A percentile compares a stretch with the other conserved stretches of the same genome.
Evolutionary conservation across 345 rosid species (phyloP).

Genomic region (Mallotus nudiflorus): DNA sequence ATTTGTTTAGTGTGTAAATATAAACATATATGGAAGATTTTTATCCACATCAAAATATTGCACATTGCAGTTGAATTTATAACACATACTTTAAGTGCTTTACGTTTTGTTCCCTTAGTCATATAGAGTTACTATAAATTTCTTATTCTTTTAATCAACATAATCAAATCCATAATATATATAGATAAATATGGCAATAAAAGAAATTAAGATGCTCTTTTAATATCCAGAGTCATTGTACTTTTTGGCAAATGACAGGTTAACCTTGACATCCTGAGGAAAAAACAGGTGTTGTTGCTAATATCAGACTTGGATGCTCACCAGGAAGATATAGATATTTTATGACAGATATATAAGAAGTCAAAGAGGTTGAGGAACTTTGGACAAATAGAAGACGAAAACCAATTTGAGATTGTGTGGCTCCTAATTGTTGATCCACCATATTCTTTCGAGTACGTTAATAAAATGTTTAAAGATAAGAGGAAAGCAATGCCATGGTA

Average conservation of each 20-base stretch:
- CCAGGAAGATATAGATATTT: constrained; percentile 21
- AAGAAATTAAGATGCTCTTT: too few species aligned
- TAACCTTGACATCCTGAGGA: constrained; percentile 27
- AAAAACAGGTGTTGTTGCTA: constrained; percentile 31
- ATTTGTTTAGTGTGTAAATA: too few species aligned
- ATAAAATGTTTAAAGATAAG: constrained; percentile 44
- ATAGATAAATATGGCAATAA: too few species aligned
- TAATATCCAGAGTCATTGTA: too few species aligned
- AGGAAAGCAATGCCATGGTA: constrained; percentile 73
- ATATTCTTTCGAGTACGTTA: constrained; percentile 31
- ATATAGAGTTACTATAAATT: too few species aligned
- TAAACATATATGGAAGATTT: too few species aligned
- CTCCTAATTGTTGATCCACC: constrained; percentile 13
- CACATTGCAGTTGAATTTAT: too few species aligned
- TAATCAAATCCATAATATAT: too few species aligned
- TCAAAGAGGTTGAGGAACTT: constrained; percentile 39
- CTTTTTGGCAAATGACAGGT: constrained; percentile 6
- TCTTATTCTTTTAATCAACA: too few species aligned
- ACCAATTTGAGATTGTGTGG: constrained; percentile 34
- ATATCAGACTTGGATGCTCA: constrained; percentile 28
- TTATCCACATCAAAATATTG: too few species aligned
- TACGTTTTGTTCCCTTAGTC: too few species aligned
- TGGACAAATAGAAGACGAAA: constrained; percentile 32
- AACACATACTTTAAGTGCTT: too few species aligned
- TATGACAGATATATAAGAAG: constrained; percentile 25